Conservation (phyloP, 2,329 filamentous ascomycete genomes). For the Corniculantispora saksenae region DNA sequence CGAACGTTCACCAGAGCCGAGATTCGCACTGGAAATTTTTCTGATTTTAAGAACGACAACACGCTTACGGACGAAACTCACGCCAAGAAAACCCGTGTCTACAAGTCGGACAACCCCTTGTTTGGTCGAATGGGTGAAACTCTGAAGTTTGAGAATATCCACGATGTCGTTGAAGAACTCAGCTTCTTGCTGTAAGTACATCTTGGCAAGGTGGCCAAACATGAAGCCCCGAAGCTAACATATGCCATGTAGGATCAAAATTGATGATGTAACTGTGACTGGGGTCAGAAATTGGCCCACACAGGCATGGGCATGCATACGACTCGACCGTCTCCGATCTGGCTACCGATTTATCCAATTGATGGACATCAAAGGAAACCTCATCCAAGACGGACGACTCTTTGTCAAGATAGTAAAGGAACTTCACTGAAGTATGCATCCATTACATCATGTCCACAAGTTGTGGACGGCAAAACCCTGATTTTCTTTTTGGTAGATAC, state of each 20-base stretch:
- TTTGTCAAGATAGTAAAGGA: constrained; percentile 55
- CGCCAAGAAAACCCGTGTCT: constrained; percentile 59
- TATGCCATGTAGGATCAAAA: constrained; percentile 47
- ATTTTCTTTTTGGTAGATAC: background rate
- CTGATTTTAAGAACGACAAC: constrained; percentile 35
- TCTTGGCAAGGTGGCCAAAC: background rate
- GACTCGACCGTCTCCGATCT: constrained; percentile 56
- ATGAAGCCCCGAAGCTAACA: background rate
- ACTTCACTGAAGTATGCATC: constrained; percentile 27
- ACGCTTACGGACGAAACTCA: constrained; percentile 51
- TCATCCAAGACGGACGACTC: constrained; percentile 48
- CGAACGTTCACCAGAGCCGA: constrained; percentile 77
- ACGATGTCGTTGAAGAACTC: constrained; percentile 65
- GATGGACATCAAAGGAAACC: constrained; percentile 46
- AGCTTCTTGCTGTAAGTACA: constrained; percentile 69
- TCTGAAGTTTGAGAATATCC: constrained; percentile 60
- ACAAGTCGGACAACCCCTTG: constrained; percentile 62
- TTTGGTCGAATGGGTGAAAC: constrained; percentile 55
- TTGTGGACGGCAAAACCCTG: too few relatives aligned
- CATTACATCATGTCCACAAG: too few relatives aligned
- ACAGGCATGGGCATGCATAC: constrained; percentile 60
- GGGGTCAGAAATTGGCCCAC: constrained; percentile 40
- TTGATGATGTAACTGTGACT: constrained; percentile 47
- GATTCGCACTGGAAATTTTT: constrained; percentile 71
- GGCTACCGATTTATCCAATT: constrained; percentile 59